phyloP scores from a whole-genome alignment of 768 basidiomycete species.

The Artomyces pyxidatus region DNA sequence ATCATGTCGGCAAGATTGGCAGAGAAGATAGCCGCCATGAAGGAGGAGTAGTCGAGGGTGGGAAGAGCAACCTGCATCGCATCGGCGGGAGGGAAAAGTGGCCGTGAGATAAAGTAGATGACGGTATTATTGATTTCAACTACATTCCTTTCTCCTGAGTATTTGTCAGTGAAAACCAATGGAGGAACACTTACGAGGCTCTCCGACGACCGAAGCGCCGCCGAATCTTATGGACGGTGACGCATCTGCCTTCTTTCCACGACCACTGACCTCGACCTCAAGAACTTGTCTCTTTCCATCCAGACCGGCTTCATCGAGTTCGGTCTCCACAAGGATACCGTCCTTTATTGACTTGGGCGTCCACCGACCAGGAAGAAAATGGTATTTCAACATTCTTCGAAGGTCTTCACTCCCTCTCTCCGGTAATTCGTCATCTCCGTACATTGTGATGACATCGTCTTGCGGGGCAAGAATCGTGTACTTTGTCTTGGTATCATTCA shows the following conservation, averaged over 20 bases:
- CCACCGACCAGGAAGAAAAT: slow-evolving; percentile 84
- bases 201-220: slow-evolving; percentile 72
- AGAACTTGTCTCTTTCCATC: slow-evolving; percentile 65
- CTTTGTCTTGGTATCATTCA: slow-evolving; percentile 59
- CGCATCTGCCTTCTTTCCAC: slow-evolving; percentile 39
- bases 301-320: slow-evolving; percentile 63
- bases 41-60: slow-evolving; percentile 78
- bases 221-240: slow-evolving; percentile 69
- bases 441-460: slow-evolving; percentile 72
- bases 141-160: slow-evolving; percentile 21
- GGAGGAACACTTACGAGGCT: slow-evolving; percentile 48
- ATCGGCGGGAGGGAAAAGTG: slow-evolving; percentile 76
- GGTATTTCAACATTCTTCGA: slow-evolving; percentile 71
- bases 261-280: slow-evolving; percentile 50
- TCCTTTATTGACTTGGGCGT: slow-evolving; percentile 59
- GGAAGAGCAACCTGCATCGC: slow-evolving; percentile 76
- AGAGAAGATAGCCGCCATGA: slow-evolving; percentile 85
- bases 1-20: slow-evolving; percentile 70
- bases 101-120: slow-evolving; percentile 84
- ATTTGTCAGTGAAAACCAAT: slow-evolving; percentile 1
- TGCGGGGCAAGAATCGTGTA: slow-evolving; percentile 90
- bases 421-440: slow-evolving; percentile 47
- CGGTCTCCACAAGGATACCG: slow-evolving; percentile 74
- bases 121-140: slow-evolving; percentile 70
- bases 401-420: slow-evolving; percentile 60